Conservation (phyloP, 1,139 yeast species). For the Hyphopichia wangnamkhiaoensis region DNA sequence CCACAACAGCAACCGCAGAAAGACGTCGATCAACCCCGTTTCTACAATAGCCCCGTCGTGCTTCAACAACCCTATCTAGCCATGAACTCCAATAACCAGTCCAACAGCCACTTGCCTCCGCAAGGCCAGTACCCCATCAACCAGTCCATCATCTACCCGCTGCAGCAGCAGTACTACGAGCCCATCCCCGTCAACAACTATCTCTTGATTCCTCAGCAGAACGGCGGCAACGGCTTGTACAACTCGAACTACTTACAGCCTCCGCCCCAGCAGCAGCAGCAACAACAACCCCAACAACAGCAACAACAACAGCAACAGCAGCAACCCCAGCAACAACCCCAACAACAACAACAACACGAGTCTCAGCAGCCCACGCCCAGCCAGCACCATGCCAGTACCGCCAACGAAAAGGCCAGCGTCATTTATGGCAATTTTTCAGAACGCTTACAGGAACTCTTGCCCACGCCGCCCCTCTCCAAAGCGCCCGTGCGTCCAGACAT, state of each 20-base stretch:
- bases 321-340: slow-evolving; percentile 7
- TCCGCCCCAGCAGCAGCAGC: slow-evolving; percentile 11
- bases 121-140: slow-evolving; percentile 19
- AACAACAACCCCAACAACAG: slow-evolving; percentile 10
- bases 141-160: slow-evolving; percentile 17
- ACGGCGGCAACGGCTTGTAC: slow-evolving; percentile 10
- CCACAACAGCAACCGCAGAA: neutral
- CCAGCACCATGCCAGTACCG: slow-evolving; percentile 7
- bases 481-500: slow-evolving; percentile 35
- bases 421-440: slow-evolving; percentile 6
- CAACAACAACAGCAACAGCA: slow-evolving; percentile 7
- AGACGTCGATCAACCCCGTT: slow-evolving; percentile 16
- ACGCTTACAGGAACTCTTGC: slow-evolving; percentile 21
- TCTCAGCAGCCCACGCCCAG: slow-evolving; percentile 4
- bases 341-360: slow-evolving; percentile 10
- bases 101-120: slow-evolving; percentile 11
- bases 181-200: slow-evolving; percentile 19
- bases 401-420: slow-evolving; percentile 4
- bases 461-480: slow-evolving; percentile 39
- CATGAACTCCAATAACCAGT: neutral
- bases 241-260: slow-evolving; percentile 12
- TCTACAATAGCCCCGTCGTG: slow-evolving; percentile 21
- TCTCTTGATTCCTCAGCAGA: slow-evolving; percentile 15
- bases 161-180: slow-evolving; percentile 17
- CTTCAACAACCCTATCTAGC: slow-evolving; percentile 20